phyloP scores from a whole-genome alignment of 2,329 filamentous ascomycete species.

The Lasiodiplodia sp. region DNA sequence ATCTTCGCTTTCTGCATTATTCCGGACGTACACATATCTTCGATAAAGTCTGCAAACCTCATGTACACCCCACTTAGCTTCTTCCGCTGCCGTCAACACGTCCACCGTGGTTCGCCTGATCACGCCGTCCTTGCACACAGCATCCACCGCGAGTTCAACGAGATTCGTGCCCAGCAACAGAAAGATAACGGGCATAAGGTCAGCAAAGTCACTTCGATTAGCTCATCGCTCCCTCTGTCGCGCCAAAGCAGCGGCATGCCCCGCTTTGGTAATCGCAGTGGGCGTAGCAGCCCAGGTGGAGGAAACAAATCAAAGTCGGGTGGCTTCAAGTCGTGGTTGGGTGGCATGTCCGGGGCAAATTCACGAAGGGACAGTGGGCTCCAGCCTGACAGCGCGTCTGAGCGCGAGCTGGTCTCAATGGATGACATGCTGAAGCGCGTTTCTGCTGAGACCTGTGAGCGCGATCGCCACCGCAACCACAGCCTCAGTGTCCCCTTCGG shows the following conservation, averaged over 20 bases:
- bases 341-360: background rate
- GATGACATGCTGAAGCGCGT: constrained; percentile 26
- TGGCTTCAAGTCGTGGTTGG: constrained; percentile 24
- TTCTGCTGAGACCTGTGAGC: constrained; percentile 12
- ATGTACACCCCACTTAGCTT: constrained; percentile 52
- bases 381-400: constrained; percentile 35
- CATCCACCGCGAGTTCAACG: constrained; percentile 56
- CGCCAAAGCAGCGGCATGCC: constrained; percentile 11
- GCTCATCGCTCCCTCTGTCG: background rate
- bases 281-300: background rate
- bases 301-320: background rate
- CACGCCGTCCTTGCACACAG: constrained; percentile 53
- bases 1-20: constrained; percentile 52
- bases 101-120: constrained; percentile 54
- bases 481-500: background rate
- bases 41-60: constrained; percentile 38
- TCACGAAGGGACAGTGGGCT: constrained; percentile 32
- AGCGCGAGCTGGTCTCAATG: constrained; percentile 33
- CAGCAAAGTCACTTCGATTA: background rate
- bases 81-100: constrained; percentile 53
- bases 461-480: background rate
- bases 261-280: background rate
- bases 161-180: constrained; percentile 30
- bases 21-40: constrained; percentile 50
- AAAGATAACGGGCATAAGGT: constrained; percentile 25